These are phyloP conservation scores for Blastocystis sp. DNA, from an alignment of 352 stramenopile species.

Conservation along the genomic window DNA sequence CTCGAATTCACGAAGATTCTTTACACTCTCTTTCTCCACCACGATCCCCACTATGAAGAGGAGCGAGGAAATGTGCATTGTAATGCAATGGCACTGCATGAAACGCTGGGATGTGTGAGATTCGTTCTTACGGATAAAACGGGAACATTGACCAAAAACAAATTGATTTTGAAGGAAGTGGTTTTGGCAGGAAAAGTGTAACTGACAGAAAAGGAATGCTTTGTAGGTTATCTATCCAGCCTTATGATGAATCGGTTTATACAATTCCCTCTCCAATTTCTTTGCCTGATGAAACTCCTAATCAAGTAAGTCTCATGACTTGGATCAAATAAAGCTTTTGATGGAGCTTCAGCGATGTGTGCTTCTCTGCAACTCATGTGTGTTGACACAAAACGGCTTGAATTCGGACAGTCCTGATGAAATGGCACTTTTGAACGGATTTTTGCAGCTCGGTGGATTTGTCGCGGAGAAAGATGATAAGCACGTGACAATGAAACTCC, in stretches of 20 bases:
- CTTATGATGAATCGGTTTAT: neutral
- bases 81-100: conserved; percentile 69
- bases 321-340: neutral
- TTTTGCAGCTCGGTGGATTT: neutral
- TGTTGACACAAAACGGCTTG: neutral
- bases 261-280: neutral
- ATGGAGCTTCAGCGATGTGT: neutral
- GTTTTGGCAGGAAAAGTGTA: conserved; percentile 44
- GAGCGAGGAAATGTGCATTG: conserved; percentile 63
- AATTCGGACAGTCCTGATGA: conserved; percentile 13
- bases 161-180: conserved; percentile 75
- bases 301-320: too few species aligned
- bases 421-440: neutral
- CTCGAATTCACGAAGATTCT: conserved; percentile 64
- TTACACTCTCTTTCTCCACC: conserved; percentile 59
- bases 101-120: conserved; percentile 81
- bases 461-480: neutral
- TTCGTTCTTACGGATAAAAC: conserved; percentile 89
- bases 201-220: neutral
- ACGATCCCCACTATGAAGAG: conserved; percentile 65
- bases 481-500: neutral
- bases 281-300: neutral
- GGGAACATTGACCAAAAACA: conserved; percentile 86
- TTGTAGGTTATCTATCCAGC: neutral
- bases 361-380: neutral